A percentile compares a stretch with the other conserved stretches of the same genome.
Conservation (phyloP, 345 rosid species). For the Toxicodendron radicans region DNA sequence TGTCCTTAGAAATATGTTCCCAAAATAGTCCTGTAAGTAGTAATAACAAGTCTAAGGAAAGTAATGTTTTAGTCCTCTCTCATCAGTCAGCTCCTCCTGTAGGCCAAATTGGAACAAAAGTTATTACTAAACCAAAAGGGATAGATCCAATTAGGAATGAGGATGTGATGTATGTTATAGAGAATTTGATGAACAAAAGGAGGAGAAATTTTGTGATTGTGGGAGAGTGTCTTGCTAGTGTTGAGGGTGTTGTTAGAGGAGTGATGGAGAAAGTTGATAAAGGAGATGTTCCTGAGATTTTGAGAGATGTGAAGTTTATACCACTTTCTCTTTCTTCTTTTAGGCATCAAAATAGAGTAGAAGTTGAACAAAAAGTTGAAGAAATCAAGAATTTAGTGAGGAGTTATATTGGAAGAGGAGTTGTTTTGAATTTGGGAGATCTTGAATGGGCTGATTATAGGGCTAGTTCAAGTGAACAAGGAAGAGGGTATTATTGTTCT, state of each 20-base stretch:
- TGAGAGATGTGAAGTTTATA: conserved; percentile 58
- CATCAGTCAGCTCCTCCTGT: conserved; percentile 22
- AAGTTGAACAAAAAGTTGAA: conserved; percentile 55
- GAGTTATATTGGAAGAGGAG: conserved; percentile 46
- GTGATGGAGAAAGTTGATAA: conserved; percentile 63
- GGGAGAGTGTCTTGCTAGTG: conserved; percentile 62
- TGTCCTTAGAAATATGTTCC: conserved; percentile 56
- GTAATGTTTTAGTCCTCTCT: conserved; percentile 26
- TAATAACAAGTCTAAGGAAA: conserved; percentile 53
- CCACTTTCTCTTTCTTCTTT: conserved; percentile 50
- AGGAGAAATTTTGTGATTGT: conserved; percentile 60
- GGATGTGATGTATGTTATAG: conserved; percentile 64
- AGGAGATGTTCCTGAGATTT: conserved; percentile 55
- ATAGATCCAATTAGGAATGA: conserved; percentile 47
- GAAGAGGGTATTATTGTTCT: conserved; percentile 38
- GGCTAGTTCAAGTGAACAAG: conserved; percentile 37
- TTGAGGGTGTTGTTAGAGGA: conserved; percentile 54
- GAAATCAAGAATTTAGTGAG: conserved; percentile 51
- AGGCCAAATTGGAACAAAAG: conserved; percentile 22
- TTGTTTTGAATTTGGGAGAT: conserved; percentile 75
- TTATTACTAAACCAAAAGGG: conserved; percentile 18
- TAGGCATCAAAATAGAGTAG: conserved; percentile 50
- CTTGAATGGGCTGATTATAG: conserved; percentile 67
- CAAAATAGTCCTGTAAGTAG: conserved; percentile 34
- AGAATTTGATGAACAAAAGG: conserved; percentile 46